Percentiles rank a stretch among this genome's conserved stretches.
Conservation (phyloP, 805 yeast species). For the Wickerhamomyces silvicola region DNA sequence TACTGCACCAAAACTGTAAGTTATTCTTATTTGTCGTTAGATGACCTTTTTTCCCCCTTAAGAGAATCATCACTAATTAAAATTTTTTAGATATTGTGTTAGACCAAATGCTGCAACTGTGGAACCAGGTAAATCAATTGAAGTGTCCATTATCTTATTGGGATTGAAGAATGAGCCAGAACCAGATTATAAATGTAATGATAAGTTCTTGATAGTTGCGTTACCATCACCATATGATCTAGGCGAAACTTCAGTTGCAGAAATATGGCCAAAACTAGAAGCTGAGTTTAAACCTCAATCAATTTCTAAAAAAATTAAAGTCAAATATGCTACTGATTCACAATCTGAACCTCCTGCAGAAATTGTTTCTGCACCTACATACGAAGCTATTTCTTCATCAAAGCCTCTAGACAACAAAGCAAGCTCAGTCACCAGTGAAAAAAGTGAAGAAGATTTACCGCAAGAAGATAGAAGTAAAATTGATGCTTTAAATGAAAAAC, state of each 20-base stretch:
- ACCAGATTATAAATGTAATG: constrained; percentile 72
- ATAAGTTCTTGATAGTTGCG: constrained; percentile 86
- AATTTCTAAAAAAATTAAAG: constrained; percentile 61
- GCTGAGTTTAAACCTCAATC: constrained; percentile 46
- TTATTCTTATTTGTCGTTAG: no score
- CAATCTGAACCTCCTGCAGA: constrained; percentile 7
- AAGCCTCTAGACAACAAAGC: constrained; percentile 10
- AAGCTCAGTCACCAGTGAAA: constrained; percentile 9
- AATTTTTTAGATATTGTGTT: constrained; percentile 55
- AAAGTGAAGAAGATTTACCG: constrained; percentile 25
- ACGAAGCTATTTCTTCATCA: constrained; percentile 13
- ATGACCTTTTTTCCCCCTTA: background rate
- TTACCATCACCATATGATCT: constrained; percentile 63
- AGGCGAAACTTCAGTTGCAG: constrained; percentile 53
- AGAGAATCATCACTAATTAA: constrained; percentile 1
- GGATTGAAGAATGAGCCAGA: constrained; percentile 74
- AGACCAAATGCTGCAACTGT: constrained; percentile 89
- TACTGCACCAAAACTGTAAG: constrained; percentile 85
- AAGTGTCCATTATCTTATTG: constrained; percentile 79
- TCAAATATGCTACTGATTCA: constrained; percentile 38
- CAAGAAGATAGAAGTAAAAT: constrained; percentile 35
- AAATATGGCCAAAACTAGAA: constrained; percentile 72
- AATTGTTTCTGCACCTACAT: constrained; percentile 14
- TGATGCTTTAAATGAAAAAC: constrained; percentile 36
- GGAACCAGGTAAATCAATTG: constrained; percentile 63